Conservation (phyloP, 225 moss, liverwort and hornwort species). For the Neckera pumila region DNA sequence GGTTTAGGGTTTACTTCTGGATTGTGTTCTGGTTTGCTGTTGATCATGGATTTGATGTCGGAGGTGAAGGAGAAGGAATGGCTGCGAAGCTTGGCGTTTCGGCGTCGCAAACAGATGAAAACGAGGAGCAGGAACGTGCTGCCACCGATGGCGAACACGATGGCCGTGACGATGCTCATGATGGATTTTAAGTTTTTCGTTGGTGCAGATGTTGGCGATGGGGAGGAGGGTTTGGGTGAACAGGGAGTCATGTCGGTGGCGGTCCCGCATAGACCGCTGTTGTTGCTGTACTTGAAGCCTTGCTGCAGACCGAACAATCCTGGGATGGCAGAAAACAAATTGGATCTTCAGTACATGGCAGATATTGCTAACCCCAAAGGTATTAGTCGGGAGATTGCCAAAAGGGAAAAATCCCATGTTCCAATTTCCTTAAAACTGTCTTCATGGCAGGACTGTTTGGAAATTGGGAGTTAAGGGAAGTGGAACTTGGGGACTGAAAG, state of each 20-base stretch:
- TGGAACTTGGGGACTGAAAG: background rate
- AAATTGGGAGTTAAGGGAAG: background rate
- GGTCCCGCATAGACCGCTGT: conserved; percentile 27
- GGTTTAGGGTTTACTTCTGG: background rate
- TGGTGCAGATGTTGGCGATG: background rate
- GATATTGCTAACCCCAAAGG: background rate
- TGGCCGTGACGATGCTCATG: conserved; percentile 28
- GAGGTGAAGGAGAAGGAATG: background rate
- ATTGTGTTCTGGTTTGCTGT: background rate
- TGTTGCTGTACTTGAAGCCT: conserved; percentile 33
- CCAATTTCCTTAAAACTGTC: background rate
- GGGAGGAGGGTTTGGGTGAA: background rate
- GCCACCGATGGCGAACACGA: conserved; percentile 25
- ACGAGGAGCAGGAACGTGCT: conserved; percentile 26
- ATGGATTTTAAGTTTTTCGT: background rate
- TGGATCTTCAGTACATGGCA: background rate
- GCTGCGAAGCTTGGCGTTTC: conserved; percentile 15
- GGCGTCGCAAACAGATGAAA: conserved; percentile 24
- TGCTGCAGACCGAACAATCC: conserved; percentile 14
- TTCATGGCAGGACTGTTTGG: background rate
- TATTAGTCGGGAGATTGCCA: background rate
- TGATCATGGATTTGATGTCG: background rate
- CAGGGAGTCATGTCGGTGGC: conserved; percentile 1
- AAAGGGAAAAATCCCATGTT: background rate
- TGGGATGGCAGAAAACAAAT: background rate